Evolutionary conservation across 176 grass and related monocot genomes (phyloP).

Genomic region (Calamus simplicifolius): DNA sequence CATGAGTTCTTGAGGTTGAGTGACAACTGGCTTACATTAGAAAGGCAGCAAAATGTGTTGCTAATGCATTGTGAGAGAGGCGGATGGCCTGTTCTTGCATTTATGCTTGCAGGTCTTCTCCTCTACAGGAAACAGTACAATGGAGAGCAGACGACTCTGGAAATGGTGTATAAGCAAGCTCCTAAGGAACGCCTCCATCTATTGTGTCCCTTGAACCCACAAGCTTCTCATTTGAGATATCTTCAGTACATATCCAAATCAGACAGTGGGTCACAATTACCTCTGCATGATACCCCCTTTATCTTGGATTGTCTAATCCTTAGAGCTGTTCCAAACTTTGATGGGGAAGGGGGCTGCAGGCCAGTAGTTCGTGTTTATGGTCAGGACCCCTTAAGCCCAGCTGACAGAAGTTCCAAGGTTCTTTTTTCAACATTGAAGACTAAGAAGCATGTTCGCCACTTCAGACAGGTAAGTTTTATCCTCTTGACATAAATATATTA

Average conservation of each 20-base stretch:
- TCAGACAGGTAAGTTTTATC: conserved; percentile 59
- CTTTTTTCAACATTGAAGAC: conserved; percentile 45
- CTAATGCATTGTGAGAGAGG: conserved; percentile 90
- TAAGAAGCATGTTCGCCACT: conserved; percentile 62
- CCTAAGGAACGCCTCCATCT: conserved; percentile 77
- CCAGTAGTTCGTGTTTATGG: conserved; percentile 69
- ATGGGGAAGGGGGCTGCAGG: conserved; percentile 65
- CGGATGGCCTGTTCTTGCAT: conserved; percentile 83
- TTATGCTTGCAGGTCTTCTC: conserved; percentile 93
- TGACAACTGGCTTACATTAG: conserved; percentile 69
- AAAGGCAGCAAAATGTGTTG: conserved; percentile 71
- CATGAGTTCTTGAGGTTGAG: conserved; percentile 68
- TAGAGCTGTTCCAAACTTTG: conserved; percentile 74
- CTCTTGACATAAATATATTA: conserved; percentile 8
- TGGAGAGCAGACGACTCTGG: conserved; percentile 82
- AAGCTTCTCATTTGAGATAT: conserved; percentile 82
- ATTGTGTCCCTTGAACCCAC: conserved; percentile 61
- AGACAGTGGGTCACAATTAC: conserved; percentile 37
- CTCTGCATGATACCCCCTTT: conserved; percentile 48
- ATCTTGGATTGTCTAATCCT: conserved; percentile 92
- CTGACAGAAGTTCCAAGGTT: conserved; percentile 37
- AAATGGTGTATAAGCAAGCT: conserved; percentile 93
- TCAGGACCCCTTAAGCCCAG: conserved; percentile 41
- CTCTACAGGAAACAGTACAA: conserved; percentile 78
- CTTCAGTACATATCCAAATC: conserved; percentile 71